These are phyloP conservation scores for Daedaleopsis nitida DNA, from an alignment of 768 basidiomycete species.

Conservation along the genomic window DNA sequence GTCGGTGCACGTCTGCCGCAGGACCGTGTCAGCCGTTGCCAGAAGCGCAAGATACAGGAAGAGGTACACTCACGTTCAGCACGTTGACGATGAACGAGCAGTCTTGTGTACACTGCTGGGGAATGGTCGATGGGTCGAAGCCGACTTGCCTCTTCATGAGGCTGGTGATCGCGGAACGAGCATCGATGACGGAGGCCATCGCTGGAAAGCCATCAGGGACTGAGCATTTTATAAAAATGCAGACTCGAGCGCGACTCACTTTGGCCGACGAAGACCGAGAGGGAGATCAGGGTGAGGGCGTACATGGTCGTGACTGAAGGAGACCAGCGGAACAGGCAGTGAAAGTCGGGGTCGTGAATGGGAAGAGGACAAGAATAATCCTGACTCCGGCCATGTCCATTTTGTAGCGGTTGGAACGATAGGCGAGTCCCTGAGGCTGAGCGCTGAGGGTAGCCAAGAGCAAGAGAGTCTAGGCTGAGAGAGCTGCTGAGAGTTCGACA, in stretches of 20 bases:
- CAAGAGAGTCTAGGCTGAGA: no score
- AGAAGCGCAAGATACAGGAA: no score
- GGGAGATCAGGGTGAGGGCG: conserved; percentile 12
- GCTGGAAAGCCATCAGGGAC: neutral
- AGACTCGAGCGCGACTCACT: neutral
- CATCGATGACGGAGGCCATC: neutral
- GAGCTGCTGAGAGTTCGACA: no score
- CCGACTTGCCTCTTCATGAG: conserved; percentile 8
- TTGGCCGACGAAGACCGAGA: conserved; percentile 16
- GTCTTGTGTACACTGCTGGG: conserved; percentile 7
- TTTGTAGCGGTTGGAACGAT: no score
- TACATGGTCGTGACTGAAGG: conserved; percentile 9
- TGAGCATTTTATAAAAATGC: neutral
- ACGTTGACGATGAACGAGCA: conserved; percentile 4
- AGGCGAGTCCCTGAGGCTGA: no score
- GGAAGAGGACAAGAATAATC: no score
- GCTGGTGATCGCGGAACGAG: neutral
- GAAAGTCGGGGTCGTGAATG: no score
- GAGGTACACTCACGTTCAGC: conserved; percentile 4
- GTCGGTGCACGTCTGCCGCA: neutral
- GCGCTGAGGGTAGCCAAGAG: no score
- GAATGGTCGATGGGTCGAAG: neutral
- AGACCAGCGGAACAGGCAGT: neutral
- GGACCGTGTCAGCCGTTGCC: neutral
- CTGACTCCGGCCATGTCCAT: no score